phyloP scores from a whole-genome alignment of 306 rosid species.

The Prunus dulcis region DNA sequence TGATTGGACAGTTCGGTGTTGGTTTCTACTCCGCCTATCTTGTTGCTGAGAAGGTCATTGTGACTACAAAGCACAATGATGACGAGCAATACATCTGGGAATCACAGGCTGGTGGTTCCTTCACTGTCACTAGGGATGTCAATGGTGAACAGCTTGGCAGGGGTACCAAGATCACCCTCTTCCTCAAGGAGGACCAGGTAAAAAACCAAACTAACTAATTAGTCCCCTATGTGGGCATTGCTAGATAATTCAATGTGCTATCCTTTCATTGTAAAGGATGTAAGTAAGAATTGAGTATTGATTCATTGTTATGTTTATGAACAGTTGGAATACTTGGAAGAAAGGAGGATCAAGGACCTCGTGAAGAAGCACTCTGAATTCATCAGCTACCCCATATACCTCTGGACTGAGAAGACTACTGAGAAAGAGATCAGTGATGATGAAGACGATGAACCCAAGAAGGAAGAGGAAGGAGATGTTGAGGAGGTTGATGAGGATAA shows the following conservation, averaged over 20 bases:
- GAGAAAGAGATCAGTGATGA: conserved; percentile 73
- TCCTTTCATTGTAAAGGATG: too few relatives aligned
- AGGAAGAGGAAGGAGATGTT: conserved; percentile 56
- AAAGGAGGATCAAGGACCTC: conserved; percentile 66
- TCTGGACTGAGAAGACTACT: conserved; percentile 67
- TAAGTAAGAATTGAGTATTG: neutral
- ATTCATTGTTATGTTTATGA: neutral
- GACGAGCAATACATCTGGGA: conserved; percentile 76
- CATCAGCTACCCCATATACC: conserved; percentile 61
- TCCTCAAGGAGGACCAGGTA: conserved; percentile 80
- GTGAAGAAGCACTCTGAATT: conserved; percentile 76
- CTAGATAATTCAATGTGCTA: neutral
- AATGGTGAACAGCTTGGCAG: conserved; percentile 64
- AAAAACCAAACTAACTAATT: neutral
- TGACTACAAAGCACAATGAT: conserved; percentile 63
- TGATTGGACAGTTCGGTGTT: conserved; percentile 81
- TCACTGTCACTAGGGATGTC: conserved; percentile 61
- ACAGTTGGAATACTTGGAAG: conserved; percentile 68
- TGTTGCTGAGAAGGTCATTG: conserved; percentile 61
- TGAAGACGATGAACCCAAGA: conserved; percentile 65
- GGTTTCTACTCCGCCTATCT: conserved; percentile 68
- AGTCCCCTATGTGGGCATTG: neutral
- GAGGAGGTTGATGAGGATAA: conserved; percentile 61
- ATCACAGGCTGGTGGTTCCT: conserved; percentile 74
- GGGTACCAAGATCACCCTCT: conserved; percentile 70